These are phyloP conservation scores for Pseudozyma tsukubaensis DNA, from an alignment of 1,284 basidiomycete genomes.

Conservation along the genomic window DNA sequence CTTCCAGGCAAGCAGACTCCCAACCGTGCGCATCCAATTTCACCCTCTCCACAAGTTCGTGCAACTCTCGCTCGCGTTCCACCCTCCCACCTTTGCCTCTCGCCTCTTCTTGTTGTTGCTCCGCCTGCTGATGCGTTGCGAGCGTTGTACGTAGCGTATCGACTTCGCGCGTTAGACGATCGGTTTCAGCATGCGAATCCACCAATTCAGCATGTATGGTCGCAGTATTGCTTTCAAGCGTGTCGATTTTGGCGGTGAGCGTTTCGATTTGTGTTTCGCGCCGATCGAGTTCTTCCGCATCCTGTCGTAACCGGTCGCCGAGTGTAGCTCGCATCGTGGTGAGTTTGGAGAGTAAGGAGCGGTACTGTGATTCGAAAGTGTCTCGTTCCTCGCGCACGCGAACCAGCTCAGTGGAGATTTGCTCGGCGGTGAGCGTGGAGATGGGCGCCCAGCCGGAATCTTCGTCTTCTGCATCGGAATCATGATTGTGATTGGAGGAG, in stretches of 20 bases:
- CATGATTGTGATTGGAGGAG: background rate
- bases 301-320: constrained; percentile 92
- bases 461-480: constrained; percentile 1
- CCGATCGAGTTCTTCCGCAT: constrained; percentile 74
- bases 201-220: constrained; percentile 52
- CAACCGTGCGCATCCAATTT: constrained; percentile 51
- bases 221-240: background rate
- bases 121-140: background rate
- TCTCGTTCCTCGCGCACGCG: constrained; percentile 80
- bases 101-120: background rate
- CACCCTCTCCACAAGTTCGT: constrained; percentile 52
- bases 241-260: constrained; percentile 31
- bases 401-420: constrained; percentile 37
- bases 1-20: constrained; percentile 43
- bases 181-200: constrained; percentile 43
- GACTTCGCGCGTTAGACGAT: constrained; percentile 44
- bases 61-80: constrained; percentile 43
- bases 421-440: constrained; percentile 13
- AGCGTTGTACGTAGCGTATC: constrained; percentile 33
- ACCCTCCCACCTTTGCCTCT: constrained; percentile 1
- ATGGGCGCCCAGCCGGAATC: constrained; percentile 8
- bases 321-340: constrained; percentile 92
- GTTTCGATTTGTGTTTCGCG: constrained; percentile 63
- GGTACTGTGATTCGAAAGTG: constrained; percentile 83
- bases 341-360: constrained; percentile 84